These are phyloP conservation scores for Ziziphus jujuba DNA, from an alignment of 306 rosid genomes.

Conservation along the genomic window DNA sequence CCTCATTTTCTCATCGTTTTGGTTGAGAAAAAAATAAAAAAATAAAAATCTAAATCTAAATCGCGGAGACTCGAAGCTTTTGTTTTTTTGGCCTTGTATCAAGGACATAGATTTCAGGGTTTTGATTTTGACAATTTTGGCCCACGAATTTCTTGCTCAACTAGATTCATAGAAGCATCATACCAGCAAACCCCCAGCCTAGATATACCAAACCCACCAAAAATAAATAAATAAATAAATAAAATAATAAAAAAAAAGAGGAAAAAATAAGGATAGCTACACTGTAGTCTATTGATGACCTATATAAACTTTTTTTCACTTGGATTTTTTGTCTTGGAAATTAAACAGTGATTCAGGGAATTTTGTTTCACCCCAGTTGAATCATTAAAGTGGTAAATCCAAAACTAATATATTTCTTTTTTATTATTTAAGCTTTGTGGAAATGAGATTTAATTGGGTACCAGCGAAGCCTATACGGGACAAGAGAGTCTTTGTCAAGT, in stretches of 20 bases:
- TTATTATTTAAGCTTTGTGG: not conserved
- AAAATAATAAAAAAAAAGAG: no score
- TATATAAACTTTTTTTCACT: not conserved
- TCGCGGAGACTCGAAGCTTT: conserved; percentile 24
- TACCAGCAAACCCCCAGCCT: not conserved
- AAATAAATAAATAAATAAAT: no score
- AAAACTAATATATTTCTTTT: no score
- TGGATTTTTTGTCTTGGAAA: not conserved
- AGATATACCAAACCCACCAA: no score
- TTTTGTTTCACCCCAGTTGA: not conserved
- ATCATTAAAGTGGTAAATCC: not conserved
- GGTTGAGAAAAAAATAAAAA: not conserved
- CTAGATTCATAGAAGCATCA: not conserved
- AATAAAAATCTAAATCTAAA: not conserved
- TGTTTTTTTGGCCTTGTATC: conserved; percentile 21
- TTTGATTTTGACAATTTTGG: conserved; percentile 36
- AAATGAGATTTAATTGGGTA: not conserved
- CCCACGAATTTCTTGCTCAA: conserved; percentile 21
- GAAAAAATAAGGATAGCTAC: no score
- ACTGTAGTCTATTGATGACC: no score
- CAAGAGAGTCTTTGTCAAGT: conserved; percentile 24
- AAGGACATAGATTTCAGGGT: conserved; percentile 41
- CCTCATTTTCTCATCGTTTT: conserved; percentile 5
- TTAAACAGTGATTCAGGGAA: conserved; percentile 2
- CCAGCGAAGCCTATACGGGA: conserved; percentile 20